These are phyloP conservation scores for Tephrocybe rancida DNA, from an alignment of 768 basidiomycete genomes.

Conservation along the genomic window DNA sequence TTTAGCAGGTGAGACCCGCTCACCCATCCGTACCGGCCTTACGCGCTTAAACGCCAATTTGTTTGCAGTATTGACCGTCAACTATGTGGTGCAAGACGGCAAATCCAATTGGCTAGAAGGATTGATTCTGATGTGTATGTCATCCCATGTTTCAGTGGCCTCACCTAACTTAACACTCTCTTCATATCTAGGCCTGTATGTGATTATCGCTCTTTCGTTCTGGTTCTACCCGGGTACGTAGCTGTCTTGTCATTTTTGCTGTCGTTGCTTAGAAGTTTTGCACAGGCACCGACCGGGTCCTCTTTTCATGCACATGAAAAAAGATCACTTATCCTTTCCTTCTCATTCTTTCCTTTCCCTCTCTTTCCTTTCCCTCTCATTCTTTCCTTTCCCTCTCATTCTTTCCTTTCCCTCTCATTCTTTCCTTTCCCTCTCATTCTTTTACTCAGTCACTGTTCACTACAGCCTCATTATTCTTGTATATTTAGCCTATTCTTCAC, in stretches of 20 bases:
- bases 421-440: no score
- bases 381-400: no score
- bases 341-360: no score
- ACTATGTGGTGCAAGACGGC: slow-evolving; percentile 84
- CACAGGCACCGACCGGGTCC: slow-evolving; percentile 31
- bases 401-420: no score
- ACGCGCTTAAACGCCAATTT: not conserved
- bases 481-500: no score
- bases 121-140: slow-evolving; percentile 63
- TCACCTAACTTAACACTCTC: not conserved
- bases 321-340: no score
- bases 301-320: slow-evolving; percentile 23
- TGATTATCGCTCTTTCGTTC: slow-evolving; percentile 71
- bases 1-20: slow-evolving; percentile 35
- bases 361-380: no score
- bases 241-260: not conserved
- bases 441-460: no score
- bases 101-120: slow-evolving; percentile 94
- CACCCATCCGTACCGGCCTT: not conserved
- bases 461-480: no score
- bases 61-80: slow-evolving; percentile 74
- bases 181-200: slow-evolving; percentile 52
- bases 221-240: slow-evolving; percentile 58
- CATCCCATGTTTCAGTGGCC: not conserved
- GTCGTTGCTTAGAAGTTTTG: not conserved